Evolutionary conservation across 495 filamentous ascomycete species (phyloP).

Genomic region (Trichoderma gamsii): DNA sequence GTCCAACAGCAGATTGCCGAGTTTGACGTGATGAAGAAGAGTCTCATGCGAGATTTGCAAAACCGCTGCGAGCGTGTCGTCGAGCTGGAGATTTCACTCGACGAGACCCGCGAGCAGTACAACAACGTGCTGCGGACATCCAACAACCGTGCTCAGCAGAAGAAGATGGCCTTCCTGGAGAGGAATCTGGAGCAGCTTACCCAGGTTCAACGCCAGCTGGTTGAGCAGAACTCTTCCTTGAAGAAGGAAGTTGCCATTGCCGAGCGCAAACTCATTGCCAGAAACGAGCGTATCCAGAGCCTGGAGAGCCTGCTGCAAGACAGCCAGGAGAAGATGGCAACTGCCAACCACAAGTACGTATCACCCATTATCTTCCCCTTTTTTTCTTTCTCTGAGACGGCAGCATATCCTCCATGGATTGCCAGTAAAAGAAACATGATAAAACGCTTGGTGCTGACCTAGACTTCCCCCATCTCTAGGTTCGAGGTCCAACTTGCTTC

Average conservation of each 20-base stretch:
- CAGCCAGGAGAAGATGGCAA: conserved; percentile 92
- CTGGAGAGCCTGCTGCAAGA: conserved; percentile 89
- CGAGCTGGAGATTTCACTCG: conserved; percentile 92
- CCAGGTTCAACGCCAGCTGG: conserved; percentile 91
- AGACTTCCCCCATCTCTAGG: conserved; percentile 40
- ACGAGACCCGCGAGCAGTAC: conserved; percentile 96
- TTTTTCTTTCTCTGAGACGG: background rate
- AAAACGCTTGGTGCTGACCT: conserved; percentile 13
- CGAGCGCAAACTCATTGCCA: conserved; percentile 89
- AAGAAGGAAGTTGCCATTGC: conserved; percentile 99
- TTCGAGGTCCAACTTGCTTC: conserved; percentile 96
- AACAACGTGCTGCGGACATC: conserved; percentile 93
- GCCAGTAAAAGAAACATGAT: conserved; percentile 14
- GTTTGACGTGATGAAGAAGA: conserved; percentile 99
- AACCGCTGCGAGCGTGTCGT: conserved; percentile 97
- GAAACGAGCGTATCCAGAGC: conserved; percentile 93
- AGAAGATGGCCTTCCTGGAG: conserved; percentile 99
- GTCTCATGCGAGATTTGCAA: conserved; percentile 94
- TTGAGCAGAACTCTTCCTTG: conserved; percentile 90
- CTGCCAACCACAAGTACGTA: conserved; percentile 88
- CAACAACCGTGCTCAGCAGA: conserved; percentile 96
- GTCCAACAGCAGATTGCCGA: conserved; percentile 95
- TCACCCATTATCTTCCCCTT: conserved; percentile 16
- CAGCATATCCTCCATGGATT: background rate
- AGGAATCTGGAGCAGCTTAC: conserved; percentile 97